Evolutionary conservation across 495 filamentous ascomycete species (phyloP).

Genomic region (Penicilliopsis zonata): DNA sequence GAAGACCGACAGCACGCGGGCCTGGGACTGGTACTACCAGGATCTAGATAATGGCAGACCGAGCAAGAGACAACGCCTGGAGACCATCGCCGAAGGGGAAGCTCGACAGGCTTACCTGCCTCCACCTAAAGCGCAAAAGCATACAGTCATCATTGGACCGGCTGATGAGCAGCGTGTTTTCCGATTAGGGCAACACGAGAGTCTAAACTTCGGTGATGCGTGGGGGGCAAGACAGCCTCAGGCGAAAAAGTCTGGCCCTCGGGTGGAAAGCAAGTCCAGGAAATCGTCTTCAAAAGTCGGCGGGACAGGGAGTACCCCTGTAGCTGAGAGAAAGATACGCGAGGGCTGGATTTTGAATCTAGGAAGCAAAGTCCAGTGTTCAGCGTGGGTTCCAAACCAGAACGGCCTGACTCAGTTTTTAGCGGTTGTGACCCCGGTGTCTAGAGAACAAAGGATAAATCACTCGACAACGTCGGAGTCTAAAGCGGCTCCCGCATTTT

Average conservation of each 20-base stretch:
- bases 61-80: conserved; percentile 21
- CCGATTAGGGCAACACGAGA: conserved; percentile 25
- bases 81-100: conserved; percentile 15
- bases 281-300: neutral
- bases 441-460: conserved; percentile 19
- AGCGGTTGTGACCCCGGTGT: conserved; percentile 32
- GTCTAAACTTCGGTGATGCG: conserved; percentile 28
- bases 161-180: conserved; percentile 28
- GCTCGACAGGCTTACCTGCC: conserved; percentile 29
- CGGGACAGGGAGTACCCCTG: neutral
- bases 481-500: conserved; percentile 31
- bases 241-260: conserved; percentile 2
- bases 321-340: conserved; percentile 13
- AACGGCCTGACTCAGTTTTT: conserved; percentile 41
- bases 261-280: neutral
- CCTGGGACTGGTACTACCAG: conserved; percentile 47
- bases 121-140: conserved; percentile 12
- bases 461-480: conserved; percentile 13
- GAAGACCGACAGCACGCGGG: conserved; percentile 28
- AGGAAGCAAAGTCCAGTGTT: conserved; percentile 35
- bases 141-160: conserved; percentile 42
- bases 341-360: conserved; percentile 49
- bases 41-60: conserved; percentile 24
- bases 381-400: conserved; percentile 48
- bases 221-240: conserved; percentile 20